Evolutionary conservation across 345 rosid genomes (phyloP), one percentile per base, ranked within the genome.

Genomic region (Eucalyptus leucophloia): DNA sequence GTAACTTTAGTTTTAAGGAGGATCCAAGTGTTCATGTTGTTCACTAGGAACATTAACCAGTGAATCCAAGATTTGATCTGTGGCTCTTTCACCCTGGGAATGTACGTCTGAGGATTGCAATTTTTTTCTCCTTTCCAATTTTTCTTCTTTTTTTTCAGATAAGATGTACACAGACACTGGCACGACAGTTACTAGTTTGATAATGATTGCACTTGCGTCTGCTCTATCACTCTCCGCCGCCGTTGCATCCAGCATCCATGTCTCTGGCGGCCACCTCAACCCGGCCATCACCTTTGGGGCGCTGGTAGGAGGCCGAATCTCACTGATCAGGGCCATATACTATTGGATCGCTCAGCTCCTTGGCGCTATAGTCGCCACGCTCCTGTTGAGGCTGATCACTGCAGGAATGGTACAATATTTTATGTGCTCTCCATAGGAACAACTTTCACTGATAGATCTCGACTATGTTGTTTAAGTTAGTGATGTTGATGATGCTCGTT

Each of bases 341-440:
- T 97, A 96, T 91, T 96, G 97, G 97, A 47, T 95, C 86, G 99
- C 97, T 91, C 99, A 96, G 94, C 93, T 97, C 80, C 90, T 97
- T 45, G 97, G 95, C 23, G 95, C 98, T 32, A 65, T 95, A 28
- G 91, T 96, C 5, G 97, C 98, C 86, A 91, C 95, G 87, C 96
- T 96, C 90, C 89, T 95, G 91, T 88, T 97, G 87, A 93, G 94
- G 94, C 93, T 96, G 88, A 93, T 92, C 91, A 94, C 99, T 26
- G 90, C 87, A 34, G 96, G 96, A 91, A 91, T 91, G 99, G 98
- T 96, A 94, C 19, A 50, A 49, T 10, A 12, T 49, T 86, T 65
- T 15, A 4, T n/a, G 40, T 65, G 40, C 40, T 65, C 40, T 65
- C 77, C 77, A 8, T n/a, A 65, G 2, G 77, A 65, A 86, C 9